Percentiles rank a stretch among this genome's conserved stretches.
phyloP scores from a whole-genome alignment of 208 protist genomes.

The Crithidia bombi region DNA sequence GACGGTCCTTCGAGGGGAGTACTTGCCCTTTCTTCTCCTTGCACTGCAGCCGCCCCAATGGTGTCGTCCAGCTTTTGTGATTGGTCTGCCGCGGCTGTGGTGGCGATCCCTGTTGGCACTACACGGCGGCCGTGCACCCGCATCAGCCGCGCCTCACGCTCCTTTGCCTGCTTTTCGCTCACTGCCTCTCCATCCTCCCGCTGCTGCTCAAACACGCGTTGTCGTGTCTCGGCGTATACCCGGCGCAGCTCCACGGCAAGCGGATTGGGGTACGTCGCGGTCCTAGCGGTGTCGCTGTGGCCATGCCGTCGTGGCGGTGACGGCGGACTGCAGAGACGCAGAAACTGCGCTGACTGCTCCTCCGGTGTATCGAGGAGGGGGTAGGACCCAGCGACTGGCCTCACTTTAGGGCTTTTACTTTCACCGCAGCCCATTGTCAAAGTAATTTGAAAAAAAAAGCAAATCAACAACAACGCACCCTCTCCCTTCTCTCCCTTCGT shows the following conservation, averaged over 20 bases:
- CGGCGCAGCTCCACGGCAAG: constrained; percentile 12
- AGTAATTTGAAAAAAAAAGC: constrained; percentile 6
- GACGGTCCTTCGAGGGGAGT: not conserved
- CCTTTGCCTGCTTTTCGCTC: not conserved
- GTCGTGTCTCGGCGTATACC: constrained; percentile 7
- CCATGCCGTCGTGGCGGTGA: not conserved
- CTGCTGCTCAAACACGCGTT: constrained; percentile 7
- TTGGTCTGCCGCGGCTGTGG: not conserved
- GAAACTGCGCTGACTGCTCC: constrained; percentile 12
- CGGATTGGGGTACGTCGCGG: not conserved
- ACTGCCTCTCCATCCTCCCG: not conserved
- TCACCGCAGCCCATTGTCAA: constrained; percentile 15
- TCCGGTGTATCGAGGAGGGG: constrained; percentile 18
- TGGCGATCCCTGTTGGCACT: not conserved
- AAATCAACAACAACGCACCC: constrained; percentile 1
- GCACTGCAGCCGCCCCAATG: not conserved
- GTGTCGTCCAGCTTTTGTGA: too few species aligned
- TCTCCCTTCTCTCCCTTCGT: too few species aligned
- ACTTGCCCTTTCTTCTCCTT: not conserved
- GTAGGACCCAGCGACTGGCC: not conserved
- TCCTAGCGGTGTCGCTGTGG: not conserved
- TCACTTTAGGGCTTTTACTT: not conserved
- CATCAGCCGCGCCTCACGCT: not conserved
- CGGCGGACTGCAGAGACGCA: not conserved
- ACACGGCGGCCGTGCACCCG: not conserved